These are phyloP conservation scores for Chlamydomonas applanata DNA, from an alignment of 139 green algal species.

Conservation along the genomic window DNA sequence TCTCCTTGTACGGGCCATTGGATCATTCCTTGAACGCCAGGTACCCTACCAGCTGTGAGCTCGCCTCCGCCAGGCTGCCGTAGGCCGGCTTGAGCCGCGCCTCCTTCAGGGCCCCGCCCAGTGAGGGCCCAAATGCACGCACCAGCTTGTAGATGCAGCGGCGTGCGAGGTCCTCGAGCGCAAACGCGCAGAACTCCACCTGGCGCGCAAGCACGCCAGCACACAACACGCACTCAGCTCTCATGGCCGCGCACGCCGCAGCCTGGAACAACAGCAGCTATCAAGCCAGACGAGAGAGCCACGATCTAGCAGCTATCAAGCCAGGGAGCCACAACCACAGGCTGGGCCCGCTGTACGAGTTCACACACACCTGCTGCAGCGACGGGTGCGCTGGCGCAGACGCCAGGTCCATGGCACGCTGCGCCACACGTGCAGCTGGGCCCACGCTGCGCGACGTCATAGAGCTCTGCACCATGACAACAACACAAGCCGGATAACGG, in stretches of 20 bases:
- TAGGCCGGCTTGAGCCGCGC: background rate
- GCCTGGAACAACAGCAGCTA: no score
- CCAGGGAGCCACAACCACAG: background rate
- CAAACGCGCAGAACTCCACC: conserved; percentile 31
- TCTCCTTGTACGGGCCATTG: no score
- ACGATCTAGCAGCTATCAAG: no score
- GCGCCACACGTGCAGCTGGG: background rate
- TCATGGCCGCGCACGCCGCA: no score
- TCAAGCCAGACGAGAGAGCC: no score
- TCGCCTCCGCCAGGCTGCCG: no score
- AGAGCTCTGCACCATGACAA: background rate
- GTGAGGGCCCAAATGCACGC: conserved; percentile 22
- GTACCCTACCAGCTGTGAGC: no score
- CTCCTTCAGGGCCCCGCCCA: conserved; percentile 24
- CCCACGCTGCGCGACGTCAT: background rate
- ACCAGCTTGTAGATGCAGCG: conserved; percentile 25
- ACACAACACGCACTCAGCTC: no score
- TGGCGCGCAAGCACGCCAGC: no score
- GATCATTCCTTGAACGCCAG: no score
- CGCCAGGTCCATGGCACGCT: background rate
- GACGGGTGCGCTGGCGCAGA: background rate
- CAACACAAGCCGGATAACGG: no score
- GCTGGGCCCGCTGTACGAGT: background rate
- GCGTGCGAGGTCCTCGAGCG: conserved; percentile 30
- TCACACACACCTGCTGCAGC: conserved; percentile 8